Conservation (phyloP, 257 asterid species). For the Solanum tarapatanum region DNA sequence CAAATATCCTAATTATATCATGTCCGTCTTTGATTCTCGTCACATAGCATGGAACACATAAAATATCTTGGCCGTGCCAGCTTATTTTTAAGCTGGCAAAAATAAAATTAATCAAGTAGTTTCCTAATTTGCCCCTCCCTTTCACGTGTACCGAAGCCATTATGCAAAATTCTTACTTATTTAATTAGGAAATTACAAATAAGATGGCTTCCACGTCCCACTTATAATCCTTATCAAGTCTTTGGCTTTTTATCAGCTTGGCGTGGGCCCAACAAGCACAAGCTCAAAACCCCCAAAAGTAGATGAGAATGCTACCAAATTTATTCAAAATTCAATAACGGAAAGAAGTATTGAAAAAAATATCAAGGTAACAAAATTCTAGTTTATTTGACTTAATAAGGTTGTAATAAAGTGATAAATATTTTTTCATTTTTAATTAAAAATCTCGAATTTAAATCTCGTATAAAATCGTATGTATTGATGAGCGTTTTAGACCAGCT, state of each 20-base stretch:
- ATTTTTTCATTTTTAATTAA: rapidly evolving
- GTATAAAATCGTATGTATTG: too few relatives aligned
- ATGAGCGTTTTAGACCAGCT: too few relatives aligned
- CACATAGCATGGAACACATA: not conserved
- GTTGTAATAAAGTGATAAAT: too few relatives aligned
- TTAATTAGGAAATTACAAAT: not conserved
- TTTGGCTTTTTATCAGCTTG: not conserved
- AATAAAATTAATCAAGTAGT: not conserved
- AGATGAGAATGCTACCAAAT: not conserved
- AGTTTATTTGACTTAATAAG: not conserved
- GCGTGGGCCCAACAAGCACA: not conserved
- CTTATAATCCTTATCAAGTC: not conserved
- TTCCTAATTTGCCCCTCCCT: not conserved
- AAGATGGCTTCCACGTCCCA: not conserved
- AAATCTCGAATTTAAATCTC: rapidly evolving
- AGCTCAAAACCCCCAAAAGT: not conserved
- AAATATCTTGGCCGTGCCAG: not conserved
- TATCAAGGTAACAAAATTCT: not conserved
- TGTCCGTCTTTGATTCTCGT: not conserved
- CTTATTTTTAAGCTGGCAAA: not conserved
- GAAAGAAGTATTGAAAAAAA: not conserved
- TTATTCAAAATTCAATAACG: not conserved
- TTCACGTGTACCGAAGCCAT: not conserved
- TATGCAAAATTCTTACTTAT: not conserved
- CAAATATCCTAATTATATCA: not conserved